Evolutionary conservation across 345 rosid species (phyloP).

Genomic region (Eucalyptus guilfoylei): DNA sequence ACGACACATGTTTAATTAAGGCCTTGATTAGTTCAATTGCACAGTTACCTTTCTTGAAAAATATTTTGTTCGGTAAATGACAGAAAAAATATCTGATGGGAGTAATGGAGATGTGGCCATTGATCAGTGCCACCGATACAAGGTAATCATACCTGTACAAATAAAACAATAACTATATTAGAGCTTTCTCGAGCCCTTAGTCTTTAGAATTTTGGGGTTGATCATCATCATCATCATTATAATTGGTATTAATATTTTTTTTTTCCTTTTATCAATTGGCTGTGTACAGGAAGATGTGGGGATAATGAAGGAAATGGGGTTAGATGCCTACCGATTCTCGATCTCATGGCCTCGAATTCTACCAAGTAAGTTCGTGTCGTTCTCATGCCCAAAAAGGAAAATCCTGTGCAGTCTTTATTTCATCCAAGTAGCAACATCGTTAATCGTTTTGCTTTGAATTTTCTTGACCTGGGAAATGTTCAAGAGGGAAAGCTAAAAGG

Average conservation of each 20-base stretch:
- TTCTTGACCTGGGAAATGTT: background rate
- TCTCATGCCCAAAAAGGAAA: background rate
- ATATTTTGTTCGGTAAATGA: background rate
- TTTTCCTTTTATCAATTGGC: background rate
- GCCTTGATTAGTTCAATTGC: background rate
- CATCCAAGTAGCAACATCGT: background rate
- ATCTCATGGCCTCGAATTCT: constrained; percentile 47
- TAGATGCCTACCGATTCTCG: constrained; percentile 44
- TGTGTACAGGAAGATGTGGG: constrained; percentile 34
- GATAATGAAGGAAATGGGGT: constrained; percentile 33
- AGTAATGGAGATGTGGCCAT: constrained; percentile 29
- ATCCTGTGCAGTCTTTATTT: background rate
- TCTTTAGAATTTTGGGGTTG: background rate
- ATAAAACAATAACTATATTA: background rate
- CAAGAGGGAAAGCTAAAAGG: constrained; percentile 13
- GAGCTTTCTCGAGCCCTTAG: background rate
- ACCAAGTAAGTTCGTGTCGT: constrained; percentile 16
- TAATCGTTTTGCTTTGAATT: background rate
- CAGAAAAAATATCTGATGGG: constrained; percentile 21
- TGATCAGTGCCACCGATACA: constrained; percentile 34
- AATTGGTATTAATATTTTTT: too few species aligned
- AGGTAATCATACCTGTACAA: background rate
- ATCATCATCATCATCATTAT: background rate
- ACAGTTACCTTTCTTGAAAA: background rate
- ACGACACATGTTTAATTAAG: background rate